Base-by-base conservation (phyloP, 768 basidiomycete genomes). In the Lanmaoa rubissima region DNA sequence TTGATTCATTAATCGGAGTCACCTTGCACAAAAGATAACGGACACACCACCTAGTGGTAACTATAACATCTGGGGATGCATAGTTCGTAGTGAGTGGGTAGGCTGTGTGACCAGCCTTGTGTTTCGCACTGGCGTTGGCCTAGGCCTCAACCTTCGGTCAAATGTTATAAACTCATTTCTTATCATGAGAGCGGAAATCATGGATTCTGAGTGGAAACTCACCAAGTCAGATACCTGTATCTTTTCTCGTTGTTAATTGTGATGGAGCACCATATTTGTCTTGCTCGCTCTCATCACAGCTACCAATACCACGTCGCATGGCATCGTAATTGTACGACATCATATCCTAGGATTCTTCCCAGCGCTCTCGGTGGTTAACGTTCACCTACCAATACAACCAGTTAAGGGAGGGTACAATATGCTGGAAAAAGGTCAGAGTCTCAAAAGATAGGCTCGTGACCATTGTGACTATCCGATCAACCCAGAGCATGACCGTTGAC, bases 171-270 rank as follows among this genome's bases (percentile, higher is more conserved):
- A 58, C 41, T 31, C 44, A 39, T 43, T 43, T n/a, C 44, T 53
- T 51, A 39, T 38, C 58, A 57, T 56, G 55, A 59, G 58, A 57
- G 47, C 48, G 54, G 41, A 50, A 16, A 38, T 11, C 6, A 48
- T 21, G 19, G 21, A 42, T 40, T 42, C 54, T 32, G 3, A 16
- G 40, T 5, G 44, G 55, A 50, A 58, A 57, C 62, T 59, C 56
- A 60, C 62, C 54, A 48, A 48, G 59, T 34, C 49, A 42, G 43
- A 50, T 55, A 58, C 32, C 59, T 55, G 54, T 62, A 67, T 66
- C 68, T 64, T 55, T 70, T 68, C 63, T 61, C 32, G 66, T 61
- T 61, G 57, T 63, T 69, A 69, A 71, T 73, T 69, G 63, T 63
- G 64, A 73, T 67, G 62, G 39, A 53, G 51, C 59, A 47, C 67